Evolutionary conservation across 257 asterid species (phyloP), one percentile per base, ranked within the genome.

Genomic region (Fraxinus anomala): DNA sequence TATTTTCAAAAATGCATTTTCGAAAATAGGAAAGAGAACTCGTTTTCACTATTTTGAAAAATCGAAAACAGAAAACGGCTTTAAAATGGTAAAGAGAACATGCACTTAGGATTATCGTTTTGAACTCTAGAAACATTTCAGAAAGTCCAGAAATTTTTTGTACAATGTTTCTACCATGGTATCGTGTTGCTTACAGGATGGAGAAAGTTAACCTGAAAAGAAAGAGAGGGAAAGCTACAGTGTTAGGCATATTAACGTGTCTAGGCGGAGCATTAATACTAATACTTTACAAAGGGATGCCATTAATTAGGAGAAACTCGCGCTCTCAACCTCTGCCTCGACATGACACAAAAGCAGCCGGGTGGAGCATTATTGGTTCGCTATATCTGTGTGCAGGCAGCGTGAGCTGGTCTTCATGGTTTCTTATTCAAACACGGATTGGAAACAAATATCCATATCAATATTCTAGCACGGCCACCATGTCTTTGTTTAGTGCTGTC

Each of bases 371-470:
- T 2, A 11, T 42, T 0, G 51, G 51, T 11, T 42, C 51, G 17
- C 51, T 42, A 42, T 42, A 89, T 82, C 86, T 94, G 19, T 68
- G 79, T n/a, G 77, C 79, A 3, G 95, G 92, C 36, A 85, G 89
- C 82, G 4, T 88, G 6, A 77, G 80, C 34, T 92, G 96, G 98
- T 80, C 96, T 23, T 92, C 93, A 7, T 94, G 98, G 98, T 94
- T 89, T 74, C 78, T 88, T 14, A 77, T 91, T 44, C 97, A 91
- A 83, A 88, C 92, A 3, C 87, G 72, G 51, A 82, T 92, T 17
- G 95, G 97, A 28, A 79, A 83, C 6, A 81, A 74, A 59, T 92
- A 78, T 73, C 95, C 98, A 0, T 84, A 85, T 51, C 84, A 76
- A 30, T 94, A 94, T 77, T 84, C 98, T 1, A 92, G 92, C 88